Conservation (phyloP, 2,329 filamentous ascomycete genomes). For the Pochonia chlamydosporia region DNA sequence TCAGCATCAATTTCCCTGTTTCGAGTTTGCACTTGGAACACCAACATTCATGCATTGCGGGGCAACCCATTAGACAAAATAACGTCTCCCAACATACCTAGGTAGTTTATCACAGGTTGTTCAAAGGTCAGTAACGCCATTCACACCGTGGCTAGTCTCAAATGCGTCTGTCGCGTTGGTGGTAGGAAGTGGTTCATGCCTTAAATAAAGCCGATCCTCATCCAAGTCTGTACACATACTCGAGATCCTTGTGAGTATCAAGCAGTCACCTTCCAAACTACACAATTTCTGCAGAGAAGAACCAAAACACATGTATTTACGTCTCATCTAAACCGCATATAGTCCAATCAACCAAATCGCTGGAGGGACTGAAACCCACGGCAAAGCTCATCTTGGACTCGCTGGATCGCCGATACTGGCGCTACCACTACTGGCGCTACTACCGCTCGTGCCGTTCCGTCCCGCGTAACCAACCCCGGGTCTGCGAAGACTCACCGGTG, state of each 20-base stretch:
- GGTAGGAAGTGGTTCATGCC: too few species aligned
- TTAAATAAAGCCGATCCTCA: too few species aligned
- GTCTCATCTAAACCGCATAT: conserved; percentile 3
- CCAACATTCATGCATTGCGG: neutral
- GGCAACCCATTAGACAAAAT: neutral
- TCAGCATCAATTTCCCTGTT: neutral
- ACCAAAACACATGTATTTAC: conserved; percentile 5
- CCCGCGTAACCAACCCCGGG: conserved; percentile 6
- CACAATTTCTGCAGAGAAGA: neutral
- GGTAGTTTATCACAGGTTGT: too few species aligned
- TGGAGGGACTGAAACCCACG: neutral
- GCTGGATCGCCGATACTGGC: conserved; percentile 46
- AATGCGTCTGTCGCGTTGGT: too few species aligned
- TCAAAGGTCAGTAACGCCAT: too few species aligned
- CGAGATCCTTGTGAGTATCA: too few species aligned
- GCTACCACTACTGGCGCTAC: conserved; percentile 41
- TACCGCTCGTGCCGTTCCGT: conserved; percentile 24
- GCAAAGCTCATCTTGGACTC: conserved; percentile 33
- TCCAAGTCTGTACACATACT: too few species aligned
- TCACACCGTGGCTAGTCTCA: too few species aligned
- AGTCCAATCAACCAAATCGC: neutral
- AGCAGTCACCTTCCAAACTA: too few species aligned
- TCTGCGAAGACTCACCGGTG: conserved; percentile 8
- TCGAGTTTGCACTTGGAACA: neutral
- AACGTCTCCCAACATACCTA: neutral